Base-by-base conservation (phyloP, 2,329 filamentous ascomycete species). In the Pseudopyricularia javanii region DNA sequence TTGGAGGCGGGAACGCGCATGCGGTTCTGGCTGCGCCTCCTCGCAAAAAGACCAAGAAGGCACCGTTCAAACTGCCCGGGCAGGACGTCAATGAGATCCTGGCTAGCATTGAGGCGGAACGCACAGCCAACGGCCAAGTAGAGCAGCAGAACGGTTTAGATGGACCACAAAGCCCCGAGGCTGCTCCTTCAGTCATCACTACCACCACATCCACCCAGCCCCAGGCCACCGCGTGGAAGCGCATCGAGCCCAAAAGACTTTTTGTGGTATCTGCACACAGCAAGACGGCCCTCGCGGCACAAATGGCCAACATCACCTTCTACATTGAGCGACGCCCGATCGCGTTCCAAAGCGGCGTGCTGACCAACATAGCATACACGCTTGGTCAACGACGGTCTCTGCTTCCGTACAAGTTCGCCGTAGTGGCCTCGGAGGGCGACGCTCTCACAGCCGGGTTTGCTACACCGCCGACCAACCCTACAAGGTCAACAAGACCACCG, bases 1-100 rank as follows among this genome's bases (percentile, higher is more conserved):
- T 57, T 47, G 62, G 62, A 3, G 63, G 63, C 2, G 58, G 61
- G 1, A 65, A 65, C 49, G 58, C 56, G 0, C 62, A 64, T 22
- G 59, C 58, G 28, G 56, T 63, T 5, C 54, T 64, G 8, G 61
- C 26, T 22, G 35, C 30, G n/a, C n/a, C n/a, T n/a, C n/a, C n/a
- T n/a, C 7, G 22, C 49, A n/a, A n/a, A 22, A 7, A 26, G 48
- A 50, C 17, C 30, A 34, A 11, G 2, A 49, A 7, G n/a, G n/a
- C n/a, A n/a, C n/a, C n/a, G n/a, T n/a, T n/a, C n/a, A n/a, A n/a
- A n/a, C n/a, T n/a, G n/a, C n/a, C n/a, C n/a, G n/a, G n/a, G n/a
- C n/a, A n/a, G n/a, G n/a, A n/a, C n/a, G n/a, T n/a, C n/a, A n/a
- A n/a, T n/a, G n/a, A n/a, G n/a, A n/a, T n/a, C n/a, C n/a, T n/a